phyloP scores from a whole-genome alignment of 2,329 filamentous ascomycete species.

The Fusarium palustre region DNA sequence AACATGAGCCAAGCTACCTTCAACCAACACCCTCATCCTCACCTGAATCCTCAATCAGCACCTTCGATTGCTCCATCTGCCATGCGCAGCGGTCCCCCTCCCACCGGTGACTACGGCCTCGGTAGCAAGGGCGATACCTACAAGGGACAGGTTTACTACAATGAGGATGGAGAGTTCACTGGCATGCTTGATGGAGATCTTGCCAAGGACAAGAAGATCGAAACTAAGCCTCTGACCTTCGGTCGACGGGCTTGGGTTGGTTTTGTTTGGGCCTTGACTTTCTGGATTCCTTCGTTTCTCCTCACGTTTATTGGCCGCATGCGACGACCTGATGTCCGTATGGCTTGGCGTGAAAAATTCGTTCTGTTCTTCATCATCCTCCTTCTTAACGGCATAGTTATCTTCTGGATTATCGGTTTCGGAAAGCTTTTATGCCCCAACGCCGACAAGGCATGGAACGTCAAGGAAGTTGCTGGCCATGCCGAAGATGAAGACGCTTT shows the following conservation, averaged over 20 bases:
- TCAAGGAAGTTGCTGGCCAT: conserved; percentile 75
- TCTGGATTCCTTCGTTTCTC: conserved; percentile 90
- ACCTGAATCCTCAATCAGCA: conserved; percentile 51
- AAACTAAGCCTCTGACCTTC: conserved; percentile 72
- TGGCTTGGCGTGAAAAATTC: conserved; percentile 97
- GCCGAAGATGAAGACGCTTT: conserved; percentile 82
- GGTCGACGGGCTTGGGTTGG: conserved; percentile 82
- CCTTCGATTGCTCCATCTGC: conserved; percentile 72
- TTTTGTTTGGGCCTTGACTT: conserved; percentile 87
- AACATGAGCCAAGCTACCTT: conserved; percentile 67
- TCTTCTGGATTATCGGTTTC: conserved; percentile 94
- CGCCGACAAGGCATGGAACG: conserved; percentile 87
- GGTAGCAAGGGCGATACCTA: conserved; percentile 85
- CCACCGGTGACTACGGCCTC: conserved; percentile 87
- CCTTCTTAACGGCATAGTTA: conserved; percentile 80
- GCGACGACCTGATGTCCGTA: conserved; percentile 95
- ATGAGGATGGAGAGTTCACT: conserved; percentile 74
- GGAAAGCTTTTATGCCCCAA: conserved; percentile 90
- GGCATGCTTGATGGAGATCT: conserved; percentile 81
- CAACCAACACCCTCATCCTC: conserved; percentile 55
- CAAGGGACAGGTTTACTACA: conserved; percentile 80
- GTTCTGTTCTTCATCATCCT: conserved; percentile 84
- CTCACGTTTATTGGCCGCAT: conserved; percentile 89
- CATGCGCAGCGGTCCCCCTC: conserved; percentile 65
- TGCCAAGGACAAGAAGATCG: conserved; percentile 79